Conservation (phyloP, 805 yeast species). For the Nakazawaea peltata region DNA sequence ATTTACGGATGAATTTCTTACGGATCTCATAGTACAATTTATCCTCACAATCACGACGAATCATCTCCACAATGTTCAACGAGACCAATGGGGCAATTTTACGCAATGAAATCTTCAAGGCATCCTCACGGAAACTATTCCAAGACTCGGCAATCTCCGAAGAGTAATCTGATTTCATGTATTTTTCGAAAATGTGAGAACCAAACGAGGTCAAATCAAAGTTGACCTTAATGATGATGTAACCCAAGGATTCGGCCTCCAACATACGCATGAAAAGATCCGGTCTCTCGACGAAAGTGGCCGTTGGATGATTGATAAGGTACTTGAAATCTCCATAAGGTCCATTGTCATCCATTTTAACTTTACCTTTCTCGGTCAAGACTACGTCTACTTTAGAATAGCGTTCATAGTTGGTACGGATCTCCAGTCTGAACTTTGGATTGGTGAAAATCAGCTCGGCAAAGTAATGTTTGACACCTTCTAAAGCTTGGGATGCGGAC, state of each 20-base stretch:
- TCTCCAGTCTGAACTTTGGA: slow-evolving; percentile 69
- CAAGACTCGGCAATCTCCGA: slow-evolving; percentile 71
- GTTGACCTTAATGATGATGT: slow-evolving; percentile 57
- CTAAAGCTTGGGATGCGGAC: slow-evolving; percentile 53
- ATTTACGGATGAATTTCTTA: slow-evolving; percentile 53
- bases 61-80: slow-evolving; percentile 72
- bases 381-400: slow-evolving; percentile 66
- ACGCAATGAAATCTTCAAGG: slow-evolving; percentile 59
- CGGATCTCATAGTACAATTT: slow-evolving; percentile 64
- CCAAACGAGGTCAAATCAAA: slow-evolving; percentile 26
- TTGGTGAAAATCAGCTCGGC: slow-evolving; percentile 77
- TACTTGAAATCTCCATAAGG: slow-evolving; percentile 88
- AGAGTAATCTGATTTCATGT: slow-evolving; percentile 68
- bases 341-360: slow-evolving; percentile 70
- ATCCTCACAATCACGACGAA: slow-evolving; percentile 70
- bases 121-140: slow-evolving; percentile 67
- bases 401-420: slow-evolving; percentile 51
- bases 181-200: slow-evolving; percentile 40
- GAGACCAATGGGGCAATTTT: slow-evolving; percentile 61
- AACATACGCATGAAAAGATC: slow-evolving; percentile 83
- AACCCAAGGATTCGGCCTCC: slow-evolving; percentile 79
- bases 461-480: slow-evolving; percentile 65
- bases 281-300: slow-evolving; percentile 68
- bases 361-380: slow-evolving; percentile 76
- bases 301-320: slow-evolving; percentile 72